Evolutionary conservation across 2,329 filamentous ascomycete species (phyloP), one percentile per base, ranked within the genome.

Genomic region (Berkeleyomyces basicola): DNA sequence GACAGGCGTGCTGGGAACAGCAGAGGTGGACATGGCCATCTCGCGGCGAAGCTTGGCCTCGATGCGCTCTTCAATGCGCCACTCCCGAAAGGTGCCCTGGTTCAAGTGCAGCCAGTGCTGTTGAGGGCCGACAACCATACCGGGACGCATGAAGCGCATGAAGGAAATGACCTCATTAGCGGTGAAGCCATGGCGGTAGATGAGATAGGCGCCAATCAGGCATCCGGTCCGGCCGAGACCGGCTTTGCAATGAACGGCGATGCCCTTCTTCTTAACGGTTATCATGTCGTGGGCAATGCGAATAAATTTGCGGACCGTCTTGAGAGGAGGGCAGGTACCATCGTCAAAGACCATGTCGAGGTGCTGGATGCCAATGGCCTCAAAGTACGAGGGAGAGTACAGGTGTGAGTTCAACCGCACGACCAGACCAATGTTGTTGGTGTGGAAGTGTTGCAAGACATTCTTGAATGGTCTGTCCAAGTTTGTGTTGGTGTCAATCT

Each of bases 261-360:
- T 96, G 55, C 86, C 88, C 79, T 90, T 91, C 75, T 91, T 90
- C 76, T 87, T 88, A 59, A 91, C 80, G 0, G 86, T 91, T 70
- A 99, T 99, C 74, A 87, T 96, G 71, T 95, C 88, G 71, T 97
- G 93, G 0, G 93, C 91, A 64, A 99, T 80, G 68, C 89, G 89
- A 73, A 99, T 92, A 72, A 99, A 99, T 71, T 91, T 91, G 68
- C 89, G 85, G 37, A 99, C 93, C n/a, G 91, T 85, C 16, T 83
- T 83, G 61, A 99, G 78, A 1, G 90, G 85, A 31, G 93, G 93
- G 72, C 93, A 99, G 3, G 93, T 99, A 67, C 93, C 93, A 69
- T 99, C 93, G 70, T 97, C 93, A 71, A 99, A 99, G 70, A 99
- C 97, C 93, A 99, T 99, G 75, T 99, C 93, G 47, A 97, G 79